Evolutionary conservation across 2,329 filamentous ascomycete genomes (phyloP).

Genomic region (Teratosphaeria nubilosa): DNA sequence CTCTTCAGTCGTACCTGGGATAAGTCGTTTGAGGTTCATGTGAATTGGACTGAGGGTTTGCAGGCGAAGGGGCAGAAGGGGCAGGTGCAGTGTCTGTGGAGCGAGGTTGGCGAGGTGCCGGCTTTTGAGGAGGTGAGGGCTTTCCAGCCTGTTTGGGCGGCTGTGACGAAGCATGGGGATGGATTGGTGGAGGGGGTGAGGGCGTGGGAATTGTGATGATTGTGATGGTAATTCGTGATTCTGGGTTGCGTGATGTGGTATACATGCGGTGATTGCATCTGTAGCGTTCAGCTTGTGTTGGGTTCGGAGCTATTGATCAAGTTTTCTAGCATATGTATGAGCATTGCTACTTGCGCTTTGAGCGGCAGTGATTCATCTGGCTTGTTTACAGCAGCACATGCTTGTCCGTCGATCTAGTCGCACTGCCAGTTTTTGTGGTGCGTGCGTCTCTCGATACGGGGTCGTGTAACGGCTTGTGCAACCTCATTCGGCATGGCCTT

Average conservation of each 20-base stretch:
- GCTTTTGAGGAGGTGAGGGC: constrained; percentile 70
- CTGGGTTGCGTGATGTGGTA: not conserved
- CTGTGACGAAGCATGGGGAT: constrained; percentile 62
- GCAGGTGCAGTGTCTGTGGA: constrained; percentile 71
- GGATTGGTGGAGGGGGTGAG: constrained; percentile 75
- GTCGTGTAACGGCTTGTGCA: no score
- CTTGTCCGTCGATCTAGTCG: no score
- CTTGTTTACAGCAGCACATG: no score
- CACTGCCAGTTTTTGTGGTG: no score
- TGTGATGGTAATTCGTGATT: not conserved
- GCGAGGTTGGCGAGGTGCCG: constrained; percentile 76
- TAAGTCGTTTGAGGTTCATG: constrained; percentile 63
- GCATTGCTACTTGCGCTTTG: not conserved
- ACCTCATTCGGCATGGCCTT: no score
- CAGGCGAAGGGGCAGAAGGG: constrained; percentile 43
- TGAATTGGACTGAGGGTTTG: constrained; percentile 49
- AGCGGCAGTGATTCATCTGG: no score
- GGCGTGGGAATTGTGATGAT: constrained; percentile 30
- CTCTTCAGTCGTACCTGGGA: constrained; percentile 79
- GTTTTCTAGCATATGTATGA: not conserved
- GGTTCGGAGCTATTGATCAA: not conserved
- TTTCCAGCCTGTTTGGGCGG: constrained; percentile 72
- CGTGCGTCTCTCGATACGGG: no score
- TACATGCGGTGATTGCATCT: not conserved
- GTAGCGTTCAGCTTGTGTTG: not conserved